Base-by-base conservation (phyloP, 768 basidiomycete species). In the Mycena maculata region DNA sequence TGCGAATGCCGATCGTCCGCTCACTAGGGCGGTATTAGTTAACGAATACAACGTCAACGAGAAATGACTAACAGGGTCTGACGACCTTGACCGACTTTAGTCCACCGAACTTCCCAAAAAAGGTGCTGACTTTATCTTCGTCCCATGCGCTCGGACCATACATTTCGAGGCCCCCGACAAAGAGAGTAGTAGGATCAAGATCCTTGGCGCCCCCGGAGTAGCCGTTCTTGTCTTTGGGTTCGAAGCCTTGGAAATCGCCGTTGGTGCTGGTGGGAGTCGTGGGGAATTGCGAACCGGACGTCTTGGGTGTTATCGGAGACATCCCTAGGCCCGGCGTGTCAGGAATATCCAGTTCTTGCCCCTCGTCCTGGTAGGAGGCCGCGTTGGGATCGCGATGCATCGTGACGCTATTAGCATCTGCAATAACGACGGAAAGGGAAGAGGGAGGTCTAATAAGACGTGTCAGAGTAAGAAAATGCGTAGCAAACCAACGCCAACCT, bases 141-240 rank as follows among this genome's bases (percentile, higher is more conserved):
- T 89, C 85, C 93, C 92, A 94, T 9, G 87, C 86, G 28, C 81
- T 81, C 3, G 87, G 82, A 7, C 88, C 90, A 71, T 82, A 83
- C 73, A 87, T 85, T 71, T 91, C 89, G 47, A 94, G 82, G 6
- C 92, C 92, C 9, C 93, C 92, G 30, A 93, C 90, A 74, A 93
- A 94, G 30, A 94, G 81, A 2, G 91, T 88, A 3, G 84, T 87
- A 0, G 89, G 90, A 74, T 93, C 91, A 16, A 90, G 75, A 25
- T 85, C 82, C 60, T 80, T 78, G 33, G 81, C 78, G n/a, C 75
- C 74, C 28, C 73, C 70, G 50, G 67, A 72, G 49, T 76, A 73
- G 25, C 52, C 54, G 23, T 52, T 59, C 18, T 68, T 65, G n/a
- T 76, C 74, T 45, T 76, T 74, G 30, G 33, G 63, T 38, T 75